Evolutionary conservation across 2,329 filamentous ascomycete genomes (phyloP).

Genomic region (Pezicula carpinea): DNA sequence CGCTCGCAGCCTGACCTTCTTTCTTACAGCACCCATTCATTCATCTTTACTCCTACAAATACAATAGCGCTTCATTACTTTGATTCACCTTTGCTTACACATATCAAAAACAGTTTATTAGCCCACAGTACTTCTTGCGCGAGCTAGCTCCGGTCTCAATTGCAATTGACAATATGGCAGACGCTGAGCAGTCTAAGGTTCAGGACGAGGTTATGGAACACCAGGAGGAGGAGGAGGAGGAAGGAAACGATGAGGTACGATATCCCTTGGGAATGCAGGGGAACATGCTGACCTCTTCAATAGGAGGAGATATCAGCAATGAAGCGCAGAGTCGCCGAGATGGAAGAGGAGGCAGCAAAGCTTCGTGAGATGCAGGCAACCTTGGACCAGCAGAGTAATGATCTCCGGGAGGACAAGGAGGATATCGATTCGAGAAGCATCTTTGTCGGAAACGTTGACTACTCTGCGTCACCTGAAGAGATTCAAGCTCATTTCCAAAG

Average conservation of each 20-base stretch:
- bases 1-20: background rate
- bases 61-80: too few relatives aligned
- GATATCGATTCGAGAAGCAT: constrained; percentile 93
- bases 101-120: too few relatives aligned
- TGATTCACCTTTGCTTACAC: too few relatives aligned
- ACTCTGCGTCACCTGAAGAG: constrained; percentile 93
- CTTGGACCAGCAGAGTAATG: constrained; percentile 79
- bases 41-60: background rate
- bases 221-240: constrained; percentile 19
- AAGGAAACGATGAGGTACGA: constrained; percentile 28
- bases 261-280: background rate
- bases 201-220: constrained; percentile 21
- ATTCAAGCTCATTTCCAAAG: constrained; percentile 98
- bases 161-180: constrained; percentile 21
- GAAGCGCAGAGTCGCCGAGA: constrained; percentile 82
- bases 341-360: constrained; percentile 86
- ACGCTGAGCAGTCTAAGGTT: constrained; percentile 19
- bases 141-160: background rate
- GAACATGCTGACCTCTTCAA: background rate
- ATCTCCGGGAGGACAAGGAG: constrained; percentile 86
- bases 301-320: constrained; percentile 80
- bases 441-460: constrained; percentile 98
- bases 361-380: constrained; percentile 81
- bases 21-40: background rate
- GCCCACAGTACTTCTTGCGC: background rate